phyloP scores from a whole-genome alignment of 129 eudicot species.

The Flaveria brownii region DNA sequence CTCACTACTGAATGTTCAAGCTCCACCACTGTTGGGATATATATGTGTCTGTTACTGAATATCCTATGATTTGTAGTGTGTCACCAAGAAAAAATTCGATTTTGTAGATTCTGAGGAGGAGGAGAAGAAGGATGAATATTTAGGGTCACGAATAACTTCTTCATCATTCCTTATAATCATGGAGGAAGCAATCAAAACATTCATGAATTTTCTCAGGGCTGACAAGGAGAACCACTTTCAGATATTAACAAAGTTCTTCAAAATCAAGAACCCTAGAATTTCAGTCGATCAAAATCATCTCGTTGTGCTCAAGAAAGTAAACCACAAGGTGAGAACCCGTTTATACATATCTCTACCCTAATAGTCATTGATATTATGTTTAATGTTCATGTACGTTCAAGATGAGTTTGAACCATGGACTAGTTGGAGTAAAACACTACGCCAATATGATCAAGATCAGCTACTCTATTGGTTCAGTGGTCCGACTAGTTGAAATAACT shows the following conservation, averaged over 20 bases:
- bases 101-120: constrained; percentile 60
- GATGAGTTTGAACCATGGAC: no score
- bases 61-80: no score
- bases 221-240: constrained; percentile 72
- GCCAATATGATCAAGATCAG: no score
- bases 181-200: constrained; percentile 88
- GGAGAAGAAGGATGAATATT: constrained; percentile 52
- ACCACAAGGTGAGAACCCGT: constrained; percentile 54
- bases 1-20: no score
- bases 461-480: no score
- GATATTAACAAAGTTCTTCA: constrained; percentile 54
- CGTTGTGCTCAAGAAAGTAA: constrained; percentile 64
- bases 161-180: constrained; percentile 60
- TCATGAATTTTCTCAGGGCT: constrained; percentile 85
- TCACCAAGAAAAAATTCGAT: background rate
- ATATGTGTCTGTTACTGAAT: no score
- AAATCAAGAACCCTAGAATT: constrained; percentile 48
- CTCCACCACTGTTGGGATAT: no score
- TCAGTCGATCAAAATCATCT: constrained; percentile 71
- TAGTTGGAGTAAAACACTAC: no score
- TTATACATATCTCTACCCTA: background rate
- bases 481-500: no score
- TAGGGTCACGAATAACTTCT: constrained; percentile 74
- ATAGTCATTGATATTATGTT: no score
- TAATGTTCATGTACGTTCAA: no score